Conservation (phyloP, 1,284 basidiomycete species). For the Tilletia indica region DNA sequence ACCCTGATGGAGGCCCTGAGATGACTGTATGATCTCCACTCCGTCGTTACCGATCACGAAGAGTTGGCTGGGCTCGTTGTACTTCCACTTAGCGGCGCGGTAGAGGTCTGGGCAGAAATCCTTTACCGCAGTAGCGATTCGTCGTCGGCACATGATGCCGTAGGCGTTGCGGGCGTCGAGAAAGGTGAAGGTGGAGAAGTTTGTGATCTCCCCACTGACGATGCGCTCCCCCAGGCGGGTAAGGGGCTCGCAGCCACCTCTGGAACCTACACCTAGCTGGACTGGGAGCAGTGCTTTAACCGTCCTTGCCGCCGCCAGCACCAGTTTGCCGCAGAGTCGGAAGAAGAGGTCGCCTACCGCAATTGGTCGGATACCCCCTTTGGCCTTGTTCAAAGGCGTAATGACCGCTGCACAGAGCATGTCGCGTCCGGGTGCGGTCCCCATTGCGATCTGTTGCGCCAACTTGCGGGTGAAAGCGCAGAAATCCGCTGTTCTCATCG, state of each 20-base stretch:
- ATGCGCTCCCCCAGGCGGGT: neutral
- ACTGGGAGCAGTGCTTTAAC: neutral
- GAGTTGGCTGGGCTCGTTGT: neutral
- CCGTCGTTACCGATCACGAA: neutral
- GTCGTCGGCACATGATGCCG: neutral
- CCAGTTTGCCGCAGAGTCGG: neutral
- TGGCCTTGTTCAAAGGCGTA: neutral
- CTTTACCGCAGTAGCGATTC: neutral
- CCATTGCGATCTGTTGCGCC: neutral
- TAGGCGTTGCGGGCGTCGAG: neutral
- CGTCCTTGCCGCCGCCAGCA: neutral
- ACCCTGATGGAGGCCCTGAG: neutral
- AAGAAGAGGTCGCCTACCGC: neutral
- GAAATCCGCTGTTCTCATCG: neutral
- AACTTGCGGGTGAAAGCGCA: neutral
- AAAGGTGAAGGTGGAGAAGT: neutral
- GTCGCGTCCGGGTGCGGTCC: neutral
- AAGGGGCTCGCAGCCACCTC: neutral
- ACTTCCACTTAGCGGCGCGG: neutral
- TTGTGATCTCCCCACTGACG: neutral
- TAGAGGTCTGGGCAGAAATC: neutral
- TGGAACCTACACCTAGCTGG: slow-evolving; percentile 1
- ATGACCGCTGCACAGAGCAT: neutral
- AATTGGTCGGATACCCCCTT: neutral
- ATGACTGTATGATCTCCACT: neutral